These are phyloP conservation scores for Trichoderma sp. DNA, from an alignment of 2,329 filamentous ascomycete genomes.

Conservation along the genomic window DNA sequence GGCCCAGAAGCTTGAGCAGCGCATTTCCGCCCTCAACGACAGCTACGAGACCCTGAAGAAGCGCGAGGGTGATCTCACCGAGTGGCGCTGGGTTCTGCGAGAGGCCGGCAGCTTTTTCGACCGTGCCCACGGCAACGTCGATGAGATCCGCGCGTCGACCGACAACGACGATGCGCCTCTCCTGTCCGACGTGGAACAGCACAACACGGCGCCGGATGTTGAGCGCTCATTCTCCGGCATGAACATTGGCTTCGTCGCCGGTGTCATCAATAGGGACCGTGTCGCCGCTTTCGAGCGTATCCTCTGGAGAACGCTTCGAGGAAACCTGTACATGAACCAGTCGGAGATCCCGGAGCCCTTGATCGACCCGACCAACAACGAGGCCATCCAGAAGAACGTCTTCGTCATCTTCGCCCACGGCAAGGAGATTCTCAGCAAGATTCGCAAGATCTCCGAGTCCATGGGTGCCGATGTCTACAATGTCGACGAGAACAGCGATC, in stretches of 20 bases:
- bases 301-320: constrained; percentile 92
- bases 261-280: constrained; percentile 88
- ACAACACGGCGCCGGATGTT: constrained; percentile 61
- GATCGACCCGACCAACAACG: constrained; percentile 87
- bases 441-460: constrained; percentile 97
- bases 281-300: constrained; percentile 97
- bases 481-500: constrained; percentile 95
- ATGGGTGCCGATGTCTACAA: constrained; percentile 94
- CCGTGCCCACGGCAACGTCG: constrained; percentile 89
- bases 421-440: constrained; percentile 97
- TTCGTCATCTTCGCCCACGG: constrained; percentile 99
- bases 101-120: constrained; percentile 98
- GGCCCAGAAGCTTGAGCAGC: constrained; percentile 86
- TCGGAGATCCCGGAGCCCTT: constrained; percentile 94
- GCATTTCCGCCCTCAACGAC: constrained; percentile 87
- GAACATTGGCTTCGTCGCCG: constrained; percentile 98
- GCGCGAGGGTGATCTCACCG: constrained; percentile 90
- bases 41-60: constrained; percentile 99
- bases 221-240: constrained; percentile 92
- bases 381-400: constrained; percentile 92
- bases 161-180: constrained; percentile 91
- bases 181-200: constrained; percentile 87
- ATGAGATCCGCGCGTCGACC: constrained; percentile 89
- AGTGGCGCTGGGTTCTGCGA: constrained; percentile 96
- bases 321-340: constrained; percentile 99